Base-by-base conservation (phyloP, 177 flowering plant genomes). In the Vitis hybrid region DNA sequence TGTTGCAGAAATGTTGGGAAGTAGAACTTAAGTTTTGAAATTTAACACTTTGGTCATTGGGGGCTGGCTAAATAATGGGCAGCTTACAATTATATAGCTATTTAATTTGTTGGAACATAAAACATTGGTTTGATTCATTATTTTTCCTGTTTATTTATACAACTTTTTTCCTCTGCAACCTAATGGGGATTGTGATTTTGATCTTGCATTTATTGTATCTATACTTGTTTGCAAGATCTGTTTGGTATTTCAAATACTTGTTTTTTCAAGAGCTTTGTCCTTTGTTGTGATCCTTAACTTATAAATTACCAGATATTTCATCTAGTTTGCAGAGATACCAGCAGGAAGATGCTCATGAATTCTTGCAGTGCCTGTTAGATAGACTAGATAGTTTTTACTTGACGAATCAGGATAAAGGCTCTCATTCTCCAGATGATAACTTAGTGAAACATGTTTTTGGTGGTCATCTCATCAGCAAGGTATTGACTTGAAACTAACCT, bases 281-380 rank as follows among this genome's bases (percentile, higher is more conserved):
- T 70, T 2, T 6, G 5, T 60, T 71, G 79, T 72, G 51, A 66
- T 77, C 68, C 88, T 87, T 92, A 72, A 92, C 85, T 14, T 61
- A 11, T 32, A 10, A 57, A 65, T 69, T 19, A 57, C 59, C 65
- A 95, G 99, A 88, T 67, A 40, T 95, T 52, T 90, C 91, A n/a
- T 75, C 97, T 14, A 64, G 15, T 64, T 96, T 96, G 59, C 70
- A 51, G 18, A 82, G 87, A 67, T 83, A 66, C 69, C 81, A 85
- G 71, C 99, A 93, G 75, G 99, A 93, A 81, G 99, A 96, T 89
- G 99, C 99, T 59, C 99, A 96, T 85, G 99, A 96, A 64, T 96
- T 93, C 72, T 74, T 93, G 64, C 97, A 91, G 55, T 87, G 89
- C 80, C 80, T 93, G 66, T 71, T 96, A 73, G 97, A 92, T 75